Conservation (phyloP, 495 filamentous ascomycete genomes). For the Penicillium egyptiacum region DNA sequence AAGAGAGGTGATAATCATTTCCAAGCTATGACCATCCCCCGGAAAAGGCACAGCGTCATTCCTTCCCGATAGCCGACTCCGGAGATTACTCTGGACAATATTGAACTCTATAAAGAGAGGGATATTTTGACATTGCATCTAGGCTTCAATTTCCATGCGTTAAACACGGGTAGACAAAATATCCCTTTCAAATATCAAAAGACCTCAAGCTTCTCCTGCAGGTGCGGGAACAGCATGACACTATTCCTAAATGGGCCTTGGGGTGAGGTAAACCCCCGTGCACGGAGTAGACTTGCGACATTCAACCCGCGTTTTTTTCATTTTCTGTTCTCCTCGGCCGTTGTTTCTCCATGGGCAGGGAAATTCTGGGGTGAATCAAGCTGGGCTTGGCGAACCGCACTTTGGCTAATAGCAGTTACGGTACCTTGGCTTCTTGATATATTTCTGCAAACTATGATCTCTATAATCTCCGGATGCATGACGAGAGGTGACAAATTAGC, state of each 20-base stretch:
- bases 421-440: not conserved
- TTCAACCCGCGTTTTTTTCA: conserved; percentile 2
- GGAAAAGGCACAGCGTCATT: not conserved
- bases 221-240: conserved; percentile 20
- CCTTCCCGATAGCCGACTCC: not conserved
- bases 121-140: conserved; percentile 1
- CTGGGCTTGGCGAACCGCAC: conserved; percentile 28
- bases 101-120: not conserved
- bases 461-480: too few relatives aligned
- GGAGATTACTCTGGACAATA: not conserved
- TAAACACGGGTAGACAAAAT: not conserved
- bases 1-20: too few relatives aligned
- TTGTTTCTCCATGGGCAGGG: conserved; percentile 24
- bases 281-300: not conserved
- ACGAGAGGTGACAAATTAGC: not conserved
- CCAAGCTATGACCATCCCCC: not conserved
- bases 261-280: not conserved
- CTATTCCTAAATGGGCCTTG: conserved; percentile 9
- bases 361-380: conserved; percentile 26
- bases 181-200: conserved; percentile 12
- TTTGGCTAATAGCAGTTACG: conserved; percentile 9
- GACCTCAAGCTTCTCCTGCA: conserved; percentile 20
- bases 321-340: not conserved
- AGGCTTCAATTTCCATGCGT: not conserved
- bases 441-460: too few relatives aligned